phyloP scores from a whole-genome alignment of 2,329 filamentous ascomycete genomes.

The Blastomyces gilchristii region DNA sequence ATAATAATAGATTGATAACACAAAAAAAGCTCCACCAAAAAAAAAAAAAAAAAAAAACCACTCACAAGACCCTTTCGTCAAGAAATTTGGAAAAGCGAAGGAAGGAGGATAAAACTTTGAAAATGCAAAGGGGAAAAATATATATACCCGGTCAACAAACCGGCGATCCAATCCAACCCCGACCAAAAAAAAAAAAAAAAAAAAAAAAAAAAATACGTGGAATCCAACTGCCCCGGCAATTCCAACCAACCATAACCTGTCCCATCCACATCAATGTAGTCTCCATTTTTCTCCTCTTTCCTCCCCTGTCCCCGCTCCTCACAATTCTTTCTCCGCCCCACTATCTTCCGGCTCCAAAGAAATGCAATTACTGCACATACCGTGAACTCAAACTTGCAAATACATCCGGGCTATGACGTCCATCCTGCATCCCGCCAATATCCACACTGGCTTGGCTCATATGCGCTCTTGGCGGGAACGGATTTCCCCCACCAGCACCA shows the following conservation, averaged over 20 bases:
- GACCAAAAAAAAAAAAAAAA: not conserved
- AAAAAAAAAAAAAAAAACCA: too few species aligned
- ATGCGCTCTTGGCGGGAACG: conserved; percentile 21
- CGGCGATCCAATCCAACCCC: not conserved
- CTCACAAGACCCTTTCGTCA: too few species aligned
- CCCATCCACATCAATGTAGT: not conserved
- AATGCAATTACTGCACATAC: conserved; percentile 24
- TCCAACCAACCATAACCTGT: not conserved
- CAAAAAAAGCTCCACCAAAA: too few species aligned
- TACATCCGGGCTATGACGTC: conserved; percentile 42
- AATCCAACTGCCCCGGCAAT: not conserved
- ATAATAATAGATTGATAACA: too few species aligned
- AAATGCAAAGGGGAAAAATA: conserved; percentile 5
- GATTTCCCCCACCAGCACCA: not conserved
- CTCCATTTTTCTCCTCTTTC: not conserved
- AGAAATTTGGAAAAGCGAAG: not conserved
- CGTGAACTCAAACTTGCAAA: conserved; percentile 42
- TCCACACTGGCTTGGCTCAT: conserved; percentile 42
- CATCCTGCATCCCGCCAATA: conserved; percentile 37
- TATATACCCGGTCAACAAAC: not conserved
- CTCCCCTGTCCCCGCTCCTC: not conserved
- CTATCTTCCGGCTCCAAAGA: conserved; percentile 7
- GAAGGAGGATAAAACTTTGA: conserved; percentile 1
- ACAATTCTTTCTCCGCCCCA: not conserved
- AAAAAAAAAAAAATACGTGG: not conserved